Evolutionary conservation across 768 basidiomycete species (phyloP).

Genomic region (Cystoderma amianthinum): DNA sequence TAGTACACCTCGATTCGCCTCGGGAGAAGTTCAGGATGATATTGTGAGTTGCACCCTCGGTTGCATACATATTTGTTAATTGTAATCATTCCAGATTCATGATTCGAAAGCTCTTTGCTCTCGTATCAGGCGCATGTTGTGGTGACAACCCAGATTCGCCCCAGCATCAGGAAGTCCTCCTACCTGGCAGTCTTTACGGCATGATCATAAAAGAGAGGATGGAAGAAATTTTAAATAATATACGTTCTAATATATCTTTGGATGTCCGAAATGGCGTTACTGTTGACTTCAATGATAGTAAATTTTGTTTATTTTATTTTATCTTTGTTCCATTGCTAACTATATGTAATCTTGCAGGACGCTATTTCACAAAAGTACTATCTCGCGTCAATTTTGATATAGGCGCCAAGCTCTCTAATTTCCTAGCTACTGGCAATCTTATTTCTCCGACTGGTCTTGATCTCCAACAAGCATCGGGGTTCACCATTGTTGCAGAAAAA

Average conservation of each 20-base stretch:
- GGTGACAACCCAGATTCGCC: conserved; percentile 98
- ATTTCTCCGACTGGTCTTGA: conserved; percentile 94
- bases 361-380: conserved; percentile 74
- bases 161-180: conserved; percentile 94
- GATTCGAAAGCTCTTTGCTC: conserved; percentile 89
- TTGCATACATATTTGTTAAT: background rate
- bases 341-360: conserved; percentile 36
- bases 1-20: conserved; percentile 83
- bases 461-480: conserved; percentile 96
- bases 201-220: conserved; percentile 99
- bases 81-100: conserved; percentile 62
- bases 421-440: conserved; percentile 95
- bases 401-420: conserved; percentile 84
- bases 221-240: conserved; percentile 78
- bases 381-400: conserved; percentile 86
- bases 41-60: conserved; percentile 53
- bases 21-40: conserved; percentile 95
- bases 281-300: conserved; percentile 88
- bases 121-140: conserved; percentile 86
- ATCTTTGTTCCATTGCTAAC: no score
- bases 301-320: conserved; percentile 26
- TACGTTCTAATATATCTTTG: conserved; percentile 58
- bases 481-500: conserved; percentile 98
- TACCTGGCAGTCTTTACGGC: conserved; percentile 87
- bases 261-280: conserved; percentile 74